Evolutionary conservation across 345 rosid species (phyloP), one percentile per base, ranked within the genome.

Genomic region (Laguncularia racemosa): DNA sequence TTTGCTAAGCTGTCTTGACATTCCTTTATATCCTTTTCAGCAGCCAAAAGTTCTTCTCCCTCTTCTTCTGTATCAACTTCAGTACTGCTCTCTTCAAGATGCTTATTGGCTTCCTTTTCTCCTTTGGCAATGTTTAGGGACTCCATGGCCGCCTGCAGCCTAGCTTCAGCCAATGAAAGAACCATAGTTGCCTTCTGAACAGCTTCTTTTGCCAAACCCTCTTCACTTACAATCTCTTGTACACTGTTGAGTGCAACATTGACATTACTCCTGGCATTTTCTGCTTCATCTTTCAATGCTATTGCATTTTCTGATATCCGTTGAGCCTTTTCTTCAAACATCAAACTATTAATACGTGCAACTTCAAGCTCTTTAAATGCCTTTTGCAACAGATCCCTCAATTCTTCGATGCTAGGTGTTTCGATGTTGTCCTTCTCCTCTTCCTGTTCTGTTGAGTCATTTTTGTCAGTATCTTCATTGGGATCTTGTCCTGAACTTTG

Each of bases 281-380:
- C 63, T 2, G 89, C 91, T 65, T 86, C 78, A 49, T 92, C 98
- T 76, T 89, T 89, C 73, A 80, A 73, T 14, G 93, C 81, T 44
- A 92, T 89, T 10, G 97, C 95, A 66, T 80, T 58, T 78, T 92
- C 97, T 10, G 98, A 84, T 61, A 89, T 80, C 50, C 75, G 65
- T 66, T 84, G 95, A 56, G 96, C 97, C 76, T 83, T 89, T 57
- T 89, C 95, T 80, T 92, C 97, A 56, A 86, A 92, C 72, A 81
- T 64, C 48, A 80, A 70, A 58, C 96, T 86, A 59, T 89, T 92
- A 62, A 83, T 72, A 59, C 74, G 67, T 21, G 93, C 95, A 81
- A 78, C 86, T 63, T 83, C 95, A 75, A 92, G 57, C 46, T 89
- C 98, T 65, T 68, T 79, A 59, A 45, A 51, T 16, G 93, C 84